Percentiles rank a stretch among this genome's conserved stretches.
Conservation (phyloP, 768 basidiomycete genomes). For the Trametes coccinea region DNA sequence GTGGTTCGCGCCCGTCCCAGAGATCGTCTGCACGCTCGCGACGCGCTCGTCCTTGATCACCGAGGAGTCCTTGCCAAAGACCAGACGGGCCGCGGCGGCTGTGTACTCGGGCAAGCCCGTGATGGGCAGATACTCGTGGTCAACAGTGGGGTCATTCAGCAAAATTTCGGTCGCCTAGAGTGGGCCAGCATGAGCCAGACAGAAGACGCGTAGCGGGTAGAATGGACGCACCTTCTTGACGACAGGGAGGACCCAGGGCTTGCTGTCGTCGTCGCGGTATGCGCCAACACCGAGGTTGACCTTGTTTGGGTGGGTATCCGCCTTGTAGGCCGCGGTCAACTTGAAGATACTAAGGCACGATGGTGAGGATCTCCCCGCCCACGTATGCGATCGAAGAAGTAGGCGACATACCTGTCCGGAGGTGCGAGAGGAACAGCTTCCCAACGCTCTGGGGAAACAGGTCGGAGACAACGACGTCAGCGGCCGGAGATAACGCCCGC, state of each 20-base stretch:
- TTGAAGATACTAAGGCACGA: constrained; percentile 71
- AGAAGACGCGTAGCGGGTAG: constrained; percentile 7
- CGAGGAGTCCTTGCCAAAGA: constrained; percentile 71
- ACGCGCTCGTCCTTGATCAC: constrained; percentile 73
- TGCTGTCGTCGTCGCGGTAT: constrained; percentile 84
- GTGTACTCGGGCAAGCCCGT: constrained; percentile 86
- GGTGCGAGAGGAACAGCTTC: constrained; percentile 78
- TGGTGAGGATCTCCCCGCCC: constrained; percentile 17
- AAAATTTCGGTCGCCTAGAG: constrained; percentile 71
- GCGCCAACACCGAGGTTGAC: constrained; percentile 93
- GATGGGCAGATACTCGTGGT: constrained; percentile 94
- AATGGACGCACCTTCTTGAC: constrained; percentile 70
- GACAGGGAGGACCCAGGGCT: constrained; percentile 91
- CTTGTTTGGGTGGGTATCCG: constrained; percentile 72
- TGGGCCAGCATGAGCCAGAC: neutral
- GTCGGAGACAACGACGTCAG: constrained; percentile 3
- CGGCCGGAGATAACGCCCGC: constrained; percentile 14
- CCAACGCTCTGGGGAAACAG: constrained; percentile 60
- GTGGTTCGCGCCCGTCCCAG: constrained; percentile 95
- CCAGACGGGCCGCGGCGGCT: constrained; percentile 75
- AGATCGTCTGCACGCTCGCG: constrained; percentile 88
- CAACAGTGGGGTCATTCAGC: constrained; percentile 66
- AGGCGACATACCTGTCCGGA: constrained; percentile 65
- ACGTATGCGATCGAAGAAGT: neutral
- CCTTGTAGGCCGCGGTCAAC: constrained; percentile 87